Conservation (phyloP, 768 basidiomycete genomes). For the Auriscalpium vulgare region DNA sequence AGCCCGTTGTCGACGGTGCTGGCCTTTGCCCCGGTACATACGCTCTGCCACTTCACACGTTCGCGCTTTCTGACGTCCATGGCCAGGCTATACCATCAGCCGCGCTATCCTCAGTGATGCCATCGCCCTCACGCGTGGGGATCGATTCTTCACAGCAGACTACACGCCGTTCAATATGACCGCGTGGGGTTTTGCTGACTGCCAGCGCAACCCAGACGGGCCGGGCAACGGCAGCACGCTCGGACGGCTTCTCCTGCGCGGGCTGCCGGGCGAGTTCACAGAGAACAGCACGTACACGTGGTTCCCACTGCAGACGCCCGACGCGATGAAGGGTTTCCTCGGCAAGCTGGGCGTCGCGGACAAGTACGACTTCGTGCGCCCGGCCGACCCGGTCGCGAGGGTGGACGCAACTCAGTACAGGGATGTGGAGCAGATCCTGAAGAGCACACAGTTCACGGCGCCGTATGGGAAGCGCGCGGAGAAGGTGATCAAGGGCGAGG, state of each 20-base stretch:
- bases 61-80: background rate
- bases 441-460: slow-evolving; percentile 36
- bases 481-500: slow-evolving; percentile 48
- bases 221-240: slow-evolving; percentile 74
- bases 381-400: slow-evolving; percentile 24
- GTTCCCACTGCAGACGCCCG: slow-evolving; percentile 84
- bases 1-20: slow-evolving; percentile 68
- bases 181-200: slow-evolving; percentile 79
- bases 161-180: slow-evolving; percentile 77
- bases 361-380: slow-evolving; percentile 49
- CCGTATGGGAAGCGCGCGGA: slow-evolving; percentile 44
- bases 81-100: slow-evolving; percentile 67
- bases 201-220: slow-evolving; percentile 62
- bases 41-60: background rate
- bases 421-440: slow-evolving; percentile 46
- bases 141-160: slow-evolving; percentile 76
- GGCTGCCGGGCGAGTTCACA: slow-evolving; percentile 60
- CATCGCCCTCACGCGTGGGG: slow-evolving; percentile 79
- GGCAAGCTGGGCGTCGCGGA: slow-evolving; percentile 44
- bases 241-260: slow-evolving; percentile 66
- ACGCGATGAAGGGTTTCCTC: slow-evolving; percentile 53
- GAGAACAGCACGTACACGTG: slow-evolving; percentile 71
- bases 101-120: slow-evolving; percentile 84
- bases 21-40: slow-evolving; percentile 72
- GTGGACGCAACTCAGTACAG: slow-evolving; percentile 38